These are phyloP conservation scores for Candida alai DNA, from an alignment of 805 yeast species.

Conservation along the genomic window DNA sequence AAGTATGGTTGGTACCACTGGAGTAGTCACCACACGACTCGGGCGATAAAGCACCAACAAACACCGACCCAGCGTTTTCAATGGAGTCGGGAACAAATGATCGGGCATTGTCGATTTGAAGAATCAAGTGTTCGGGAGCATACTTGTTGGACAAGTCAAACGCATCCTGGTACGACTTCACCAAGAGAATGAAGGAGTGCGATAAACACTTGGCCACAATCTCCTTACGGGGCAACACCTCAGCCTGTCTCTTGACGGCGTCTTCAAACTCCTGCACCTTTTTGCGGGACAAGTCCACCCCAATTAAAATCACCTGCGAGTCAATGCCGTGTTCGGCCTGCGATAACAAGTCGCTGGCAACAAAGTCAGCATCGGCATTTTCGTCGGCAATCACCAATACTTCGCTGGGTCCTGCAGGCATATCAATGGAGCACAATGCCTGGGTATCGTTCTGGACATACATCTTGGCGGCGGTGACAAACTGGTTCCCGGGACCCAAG, in stretches of 20 bases:
- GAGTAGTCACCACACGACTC: conserved; percentile 99
- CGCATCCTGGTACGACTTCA: conserved; percentile 72
- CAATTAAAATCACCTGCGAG: conserved; percentile 91
- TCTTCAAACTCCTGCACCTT: conserved; percentile 70
- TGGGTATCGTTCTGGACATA: conserved; percentile 90
- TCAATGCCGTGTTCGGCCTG: conserved; percentile 99
- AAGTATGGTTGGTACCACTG: conserved; percentile 95
- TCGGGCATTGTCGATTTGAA: conserved; percentile 81
- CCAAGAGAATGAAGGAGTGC: conserved; percentile 80
- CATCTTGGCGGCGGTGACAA: conserved; percentile 99
- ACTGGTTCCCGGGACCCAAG: conserved; percentile 98
- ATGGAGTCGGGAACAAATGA: conserved; percentile 64
- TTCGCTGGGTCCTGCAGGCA: conserved; percentile 99
- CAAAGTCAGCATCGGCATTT: conserved; percentile 88
- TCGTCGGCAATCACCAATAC: conserved; percentile 93
- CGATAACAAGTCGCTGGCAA: conserved; percentile 91
- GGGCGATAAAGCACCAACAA: conserved; percentile 94
- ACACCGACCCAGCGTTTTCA: conserved; percentile 92
- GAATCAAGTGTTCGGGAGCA: conserved; percentile 96
- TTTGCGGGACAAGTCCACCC: conserved; percentile 61
- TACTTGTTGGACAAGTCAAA: conserved; percentile 82
- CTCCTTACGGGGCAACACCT: conserved; percentile 82
- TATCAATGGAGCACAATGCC: conserved; percentile 93
- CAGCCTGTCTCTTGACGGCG: conserved; percentile 83
- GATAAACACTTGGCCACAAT: conserved; percentile 89